Percentiles rank a stretch among this genome's conserved stretches.
phyloP scores from a whole-genome alignment of 345 rosid species.

The Melaleuca alternifolia region DNA sequence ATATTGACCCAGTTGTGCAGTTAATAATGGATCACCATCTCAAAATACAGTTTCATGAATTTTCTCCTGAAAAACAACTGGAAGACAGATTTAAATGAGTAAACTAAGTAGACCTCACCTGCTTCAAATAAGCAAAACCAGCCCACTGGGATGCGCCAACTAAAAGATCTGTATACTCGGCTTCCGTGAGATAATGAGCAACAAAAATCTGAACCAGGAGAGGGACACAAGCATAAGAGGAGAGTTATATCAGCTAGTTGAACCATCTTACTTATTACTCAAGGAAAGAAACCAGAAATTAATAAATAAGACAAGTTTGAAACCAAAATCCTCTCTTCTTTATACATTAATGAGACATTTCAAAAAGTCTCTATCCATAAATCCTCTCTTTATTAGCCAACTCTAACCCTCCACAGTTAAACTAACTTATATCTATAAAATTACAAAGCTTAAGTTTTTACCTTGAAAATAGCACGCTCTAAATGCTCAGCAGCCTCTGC shows the following conservation, averaged over 20 bases:
- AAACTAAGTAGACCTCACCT: slow-evolving; percentile 26
- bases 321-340: not conserved
- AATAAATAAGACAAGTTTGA: not conserved
- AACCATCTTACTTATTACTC: not conserved
- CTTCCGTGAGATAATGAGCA: slow-evolving; percentile 30
- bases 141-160: slow-evolving; percentile 80
- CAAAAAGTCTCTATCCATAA: not conserved
- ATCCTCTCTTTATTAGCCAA: not conserved
- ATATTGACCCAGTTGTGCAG: not conserved
- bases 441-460: slow-evolving; percentile 2
- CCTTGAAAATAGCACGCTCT: slow-evolving; percentile 72
- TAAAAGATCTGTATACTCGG: slow-evolving; percentile 48
- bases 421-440: not conserved
- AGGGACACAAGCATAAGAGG: not conserved
- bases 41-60: not conserved
- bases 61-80: not conserved
- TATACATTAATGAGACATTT: not conserved
- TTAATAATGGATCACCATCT: not conserved
- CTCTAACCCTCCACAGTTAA: not conserved
- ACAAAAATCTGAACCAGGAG: slow-evolving; percentile 35
- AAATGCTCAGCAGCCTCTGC: slow-evolving; percentile 53
- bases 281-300: not conserved
- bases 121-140: slow-evolving; percentile 52
- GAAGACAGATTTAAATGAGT: not conserved
- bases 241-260: not conserved